Percentiles rank a stretch among this genome's conserved stretches.
Evolutionary conservation across 768 basidiomycete species (phyloP).

Genomic region (Kwoniella dendrophila): DNA sequence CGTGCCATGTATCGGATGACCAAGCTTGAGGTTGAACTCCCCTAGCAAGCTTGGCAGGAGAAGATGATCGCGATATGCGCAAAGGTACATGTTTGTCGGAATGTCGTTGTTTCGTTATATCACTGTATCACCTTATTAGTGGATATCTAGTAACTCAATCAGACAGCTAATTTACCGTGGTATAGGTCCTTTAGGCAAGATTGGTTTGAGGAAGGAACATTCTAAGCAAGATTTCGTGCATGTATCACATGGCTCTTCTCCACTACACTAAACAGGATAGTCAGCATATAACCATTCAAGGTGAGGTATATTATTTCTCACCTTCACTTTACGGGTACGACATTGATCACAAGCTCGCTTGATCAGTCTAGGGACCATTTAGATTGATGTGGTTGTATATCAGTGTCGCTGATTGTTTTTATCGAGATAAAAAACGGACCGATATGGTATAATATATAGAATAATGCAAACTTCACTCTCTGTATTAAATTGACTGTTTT

Average conservation of each 20-base stretch:
- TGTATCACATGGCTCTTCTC: conserved; percentile 24
- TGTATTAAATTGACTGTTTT: too few species aligned
- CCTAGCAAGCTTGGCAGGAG: neutral
- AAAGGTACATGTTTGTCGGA: neutral
- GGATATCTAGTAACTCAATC: neutral
- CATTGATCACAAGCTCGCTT: conserved; percentile 43
- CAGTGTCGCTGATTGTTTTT: too few species aligned
- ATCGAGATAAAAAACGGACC: too few species aligned
- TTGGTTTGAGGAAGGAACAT: conserved; percentile 40
- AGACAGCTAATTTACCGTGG: conserved; percentile 23
- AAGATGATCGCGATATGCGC: conserved; percentile 2
- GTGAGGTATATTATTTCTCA: too few species aligned
- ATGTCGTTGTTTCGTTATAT: neutral
- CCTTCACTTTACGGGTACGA: conserved; percentile 40
- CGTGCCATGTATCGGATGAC: neutral
- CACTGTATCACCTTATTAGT: neutral
- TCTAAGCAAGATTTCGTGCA: conserved; percentile 13
- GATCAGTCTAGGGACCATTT: conserved; percentile 1
- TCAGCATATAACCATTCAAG: too few species aligned
- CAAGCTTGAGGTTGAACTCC: neutral
- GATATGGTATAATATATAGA: too few species aligned
- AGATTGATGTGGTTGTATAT: too few species aligned
- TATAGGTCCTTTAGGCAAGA: conserved; percentile 32
- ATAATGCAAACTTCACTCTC: too few species aligned
- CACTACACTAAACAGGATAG: conserved; percentile 32